Evolutionary conservation across 2,329 filamentous ascomycete species (phyloP).

Genomic region (Didymella pinodella): DNA sequence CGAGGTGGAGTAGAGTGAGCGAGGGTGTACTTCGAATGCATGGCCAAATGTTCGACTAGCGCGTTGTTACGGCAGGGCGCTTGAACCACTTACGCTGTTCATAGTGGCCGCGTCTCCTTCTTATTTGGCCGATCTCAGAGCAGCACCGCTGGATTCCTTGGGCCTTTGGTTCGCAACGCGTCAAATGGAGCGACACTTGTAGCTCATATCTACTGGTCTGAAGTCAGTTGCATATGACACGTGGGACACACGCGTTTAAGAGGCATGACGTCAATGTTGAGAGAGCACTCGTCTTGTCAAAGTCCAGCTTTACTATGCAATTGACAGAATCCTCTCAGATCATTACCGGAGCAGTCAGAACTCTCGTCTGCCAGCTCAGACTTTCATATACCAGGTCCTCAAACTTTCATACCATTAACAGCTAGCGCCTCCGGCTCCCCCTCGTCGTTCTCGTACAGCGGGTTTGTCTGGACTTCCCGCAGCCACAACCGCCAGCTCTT

Average conservation of each 20-base stretch:
- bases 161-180: conserved; percentile 8
- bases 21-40: conserved; percentile 19
- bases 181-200: neutral
- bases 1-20: conserved; percentile 21
- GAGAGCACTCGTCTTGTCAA: neutral
- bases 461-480: conserved; percentile 48
- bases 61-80: conserved; percentile 16
- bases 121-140: conserved; percentile 10
- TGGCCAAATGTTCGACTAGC: conserved; percentile 20
- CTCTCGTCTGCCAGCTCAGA: neutral
- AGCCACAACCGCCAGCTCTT: conserved; percentile 54
- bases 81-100: conserved; percentile 12
- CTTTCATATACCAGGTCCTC: neutral
- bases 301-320: neutral
- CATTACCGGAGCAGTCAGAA: neutral
- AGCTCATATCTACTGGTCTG: neutral
- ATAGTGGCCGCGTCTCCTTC: conserved; percentile 14
- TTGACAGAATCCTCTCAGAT: neutral
- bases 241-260: conserved; percentile 11
- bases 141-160: neutral
- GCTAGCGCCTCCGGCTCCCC: conserved; percentile 36
- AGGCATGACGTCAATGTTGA: conserved; percentile 17
- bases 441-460: conserved; percentile 50
- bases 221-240: neutral
- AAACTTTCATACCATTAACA: conserved; percentile 38